Percentiles rank a stretch among this genome's conserved stretches.
phyloP scores from a whole-genome alignment of 2,329 filamentous ascomycete species.

The Microcera coccophila region DNA sequence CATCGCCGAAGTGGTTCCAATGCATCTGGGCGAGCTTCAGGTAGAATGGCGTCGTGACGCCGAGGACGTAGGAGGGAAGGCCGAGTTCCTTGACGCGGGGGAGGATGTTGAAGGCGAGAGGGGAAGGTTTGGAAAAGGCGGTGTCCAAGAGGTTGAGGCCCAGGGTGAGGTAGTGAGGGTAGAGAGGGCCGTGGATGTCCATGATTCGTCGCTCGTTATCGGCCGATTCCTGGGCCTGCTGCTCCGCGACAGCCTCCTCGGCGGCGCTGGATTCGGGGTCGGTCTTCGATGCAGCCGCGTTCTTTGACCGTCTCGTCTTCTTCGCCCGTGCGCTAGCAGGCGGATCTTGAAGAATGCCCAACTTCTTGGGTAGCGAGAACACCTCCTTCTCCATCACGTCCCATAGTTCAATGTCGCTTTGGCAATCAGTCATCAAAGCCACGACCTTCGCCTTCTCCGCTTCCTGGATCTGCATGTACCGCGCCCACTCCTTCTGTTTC shows the following conservation, averaged over 20 bases:
- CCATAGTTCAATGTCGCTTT: slow-evolving; percentile 64
- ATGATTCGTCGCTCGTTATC: slow-evolving; percentile 40
- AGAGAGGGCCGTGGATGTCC: slow-evolving; percentile 60
- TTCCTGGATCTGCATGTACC: slow-evolving; percentile 36
- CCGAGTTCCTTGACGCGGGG: slow-evolving; percentile 66
- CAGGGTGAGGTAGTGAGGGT: slow-evolving; percentile 56
- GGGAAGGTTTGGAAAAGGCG: slow-evolving; percentile 55
- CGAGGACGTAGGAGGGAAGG: slow-evolving; percentile 66
- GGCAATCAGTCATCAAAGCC: slow-evolving; percentile 48
- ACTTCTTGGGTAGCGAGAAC: slow-evolving; percentile 54
- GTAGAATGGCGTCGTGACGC: slow-evolving; percentile 66
- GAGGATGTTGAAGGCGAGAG: slow-evolving; percentile 57
- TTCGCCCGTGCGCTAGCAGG: not conserved
- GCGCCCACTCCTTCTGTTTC: slow-evolving; percentile 33
- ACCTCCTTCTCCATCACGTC: slow-evolving; percentile 62
- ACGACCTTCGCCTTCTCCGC: slow-evolving; percentile 52
- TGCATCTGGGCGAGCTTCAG: slow-evolving; percentile 60
- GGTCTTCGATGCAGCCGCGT: slow-evolving; percentile 6
- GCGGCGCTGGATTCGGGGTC: not conserved
- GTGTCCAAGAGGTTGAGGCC: slow-evolving; percentile 55
- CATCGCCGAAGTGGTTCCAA: slow-evolving; percentile 59
- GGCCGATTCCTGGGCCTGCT: slow-evolving; percentile 3
- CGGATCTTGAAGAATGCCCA: slow-evolving; percentile 46
- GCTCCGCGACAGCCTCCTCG: slow-evolving; percentile 1
- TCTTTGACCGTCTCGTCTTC: slow-evolving; percentile 13